Evolutionary conservation across 2,329 filamentous ascomycete species (phyloP).

Genomic region (Volutella citrinella): DNA sequence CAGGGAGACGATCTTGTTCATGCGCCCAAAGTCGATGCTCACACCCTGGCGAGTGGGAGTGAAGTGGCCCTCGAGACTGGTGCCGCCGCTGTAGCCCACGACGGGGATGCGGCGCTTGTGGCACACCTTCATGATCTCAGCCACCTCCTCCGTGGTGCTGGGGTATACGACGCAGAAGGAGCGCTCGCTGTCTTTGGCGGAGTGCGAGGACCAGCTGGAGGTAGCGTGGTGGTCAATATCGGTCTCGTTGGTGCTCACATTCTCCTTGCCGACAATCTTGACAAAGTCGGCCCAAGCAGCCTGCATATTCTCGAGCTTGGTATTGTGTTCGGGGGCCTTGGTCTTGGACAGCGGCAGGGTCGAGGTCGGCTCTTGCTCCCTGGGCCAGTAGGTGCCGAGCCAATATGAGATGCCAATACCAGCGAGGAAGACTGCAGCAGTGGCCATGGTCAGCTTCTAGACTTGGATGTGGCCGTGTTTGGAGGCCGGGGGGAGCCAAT

Average conservation of each 20-base stretch:
- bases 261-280: slow-evolving; percentile 59
- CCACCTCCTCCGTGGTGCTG: slow-evolving; percentile 74
- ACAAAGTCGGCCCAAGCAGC: slow-evolving; percentile 69
- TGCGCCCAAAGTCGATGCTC: slow-evolving; percentile 80
- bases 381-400: slow-evolving; percentile 54
- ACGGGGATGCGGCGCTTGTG: slow-evolving; percentile 79
- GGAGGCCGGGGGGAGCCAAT: too few relatives aligned
- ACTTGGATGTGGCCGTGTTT: background rate
- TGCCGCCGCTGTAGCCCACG: slow-evolving; percentile 83
- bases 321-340: slow-evolving; percentile 53
- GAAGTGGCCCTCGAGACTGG: slow-evolving; percentile 86
- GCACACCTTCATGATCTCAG: slow-evolving; percentile 85
- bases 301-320: slow-evolving; percentile 61
- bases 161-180: slow-evolving; percentile 76
- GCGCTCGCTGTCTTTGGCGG: slow-evolving; percentile 43
- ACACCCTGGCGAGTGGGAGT: slow-evolving; percentile 79
- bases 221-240: slow-evolving; percentile 57
- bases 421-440: slow-evolving; percentile 46
- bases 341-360: slow-evolving; percentile 56
- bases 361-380: slow-evolving; percentile 49
- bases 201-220: slow-evolving; percentile 63
- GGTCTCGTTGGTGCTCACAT: slow-evolving; percentile 58
- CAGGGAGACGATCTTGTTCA: slow-evolving; percentile 76
- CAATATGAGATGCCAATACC: slow-evolving; percentile 54
- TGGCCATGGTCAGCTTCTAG: slow-evolving; percentile 5